phyloP scores from a whole-genome alignment of 2,329 filamentous ascomycete genomes.

The Hortaea werneckii region DNA sequence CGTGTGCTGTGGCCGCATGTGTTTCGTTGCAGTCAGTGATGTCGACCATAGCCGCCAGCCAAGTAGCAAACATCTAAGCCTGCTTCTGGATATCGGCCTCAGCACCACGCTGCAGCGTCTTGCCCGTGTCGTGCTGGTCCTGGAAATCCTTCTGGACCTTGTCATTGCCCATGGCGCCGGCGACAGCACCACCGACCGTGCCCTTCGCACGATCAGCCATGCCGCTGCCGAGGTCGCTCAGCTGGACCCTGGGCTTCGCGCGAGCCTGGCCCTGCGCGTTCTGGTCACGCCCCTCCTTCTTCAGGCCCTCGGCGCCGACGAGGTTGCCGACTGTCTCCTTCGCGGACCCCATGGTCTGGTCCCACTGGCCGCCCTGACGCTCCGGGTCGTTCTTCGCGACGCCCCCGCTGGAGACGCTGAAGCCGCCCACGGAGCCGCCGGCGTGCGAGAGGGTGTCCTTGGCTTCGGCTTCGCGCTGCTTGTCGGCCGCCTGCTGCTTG shows the following conservation, averaged over 20 bases:
- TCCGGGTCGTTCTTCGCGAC: constrained; percentile 63
- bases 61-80: constrained; percentile 8
- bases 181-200: constrained; percentile 58
- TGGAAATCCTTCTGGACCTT: constrained; percentile 53
- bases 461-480: constrained; percentile 53
- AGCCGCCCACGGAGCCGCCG: constrained; percentile 61
- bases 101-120: constrained; percentile 69
- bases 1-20: too few species aligned
- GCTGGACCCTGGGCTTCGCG: constrained; percentile 73
- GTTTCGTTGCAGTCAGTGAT: too few species aligned
- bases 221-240: constrained; percentile 63
- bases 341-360: constrained; percentile 77
- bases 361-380: constrained; percentile 64
- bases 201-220: constrained; percentile 35
- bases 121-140: constrained; percentile 69
- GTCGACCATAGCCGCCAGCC: too few species aligned
- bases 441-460: constrained; percentile 68
- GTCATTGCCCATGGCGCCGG: constrained; percentile 61
- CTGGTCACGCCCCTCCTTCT: constrained; percentile 64
- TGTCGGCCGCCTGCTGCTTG: constrained; percentile 51
- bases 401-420: constrained; percentile 59
- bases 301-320: constrained; percentile 64
- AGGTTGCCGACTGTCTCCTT: constrained; percentile 74
- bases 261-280: constrained; percentile 70
- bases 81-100: constrained; percentile 73